A percentile compares a stretch with the other conserved stretches of the same genome.
These are phyloP conservation scores for Aspergillus fumigatus DNA, from an alignment of 2,329 filamentous ascomycete genomes.

Conservation along the genomic window DNA sequence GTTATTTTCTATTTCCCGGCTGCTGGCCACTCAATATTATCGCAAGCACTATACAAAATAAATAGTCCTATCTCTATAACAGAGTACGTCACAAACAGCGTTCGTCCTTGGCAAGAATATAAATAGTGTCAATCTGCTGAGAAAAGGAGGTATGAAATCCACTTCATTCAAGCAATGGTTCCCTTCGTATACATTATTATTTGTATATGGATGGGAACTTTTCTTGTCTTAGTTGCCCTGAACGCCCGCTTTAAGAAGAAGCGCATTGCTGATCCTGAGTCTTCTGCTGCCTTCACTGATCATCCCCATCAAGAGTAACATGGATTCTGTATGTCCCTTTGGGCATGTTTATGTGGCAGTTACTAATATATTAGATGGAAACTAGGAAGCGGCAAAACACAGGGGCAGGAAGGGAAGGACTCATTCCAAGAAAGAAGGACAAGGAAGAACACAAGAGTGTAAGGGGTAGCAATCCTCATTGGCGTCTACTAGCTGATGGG, in stretches of 20 bases:
- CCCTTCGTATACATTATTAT: background rate
- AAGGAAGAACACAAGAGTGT: background rate
- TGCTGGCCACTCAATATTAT: conserved; percentile 3
- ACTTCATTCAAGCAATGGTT: background rate
- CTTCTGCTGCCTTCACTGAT: background rate
- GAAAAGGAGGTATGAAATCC: background rate
- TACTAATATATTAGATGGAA: background rate
- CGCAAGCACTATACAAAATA: conserved; percentile 9
- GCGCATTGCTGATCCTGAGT: background rate
- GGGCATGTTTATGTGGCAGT: background rate
- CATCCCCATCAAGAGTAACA: background rate
- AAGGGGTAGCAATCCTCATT: background rate
- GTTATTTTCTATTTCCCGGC: conserved; percentile 7
- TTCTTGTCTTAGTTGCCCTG: background rate
- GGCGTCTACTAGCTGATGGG: background rate
- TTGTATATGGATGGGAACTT: background rate
- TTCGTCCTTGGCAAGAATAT: background rate
- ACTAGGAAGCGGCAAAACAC: background rate
- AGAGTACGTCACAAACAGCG: background rate
- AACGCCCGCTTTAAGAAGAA: background rate
- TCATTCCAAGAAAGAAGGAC: background rate
- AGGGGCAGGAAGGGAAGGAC: background rate
- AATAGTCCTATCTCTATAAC: conserved; percentile 5
- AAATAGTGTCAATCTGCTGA: background rate
- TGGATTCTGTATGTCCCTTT: background rate